Conservation (phyloP, 495 filamentous ascomycete genomes). For the Penicillium bialowiezense region DNA sequence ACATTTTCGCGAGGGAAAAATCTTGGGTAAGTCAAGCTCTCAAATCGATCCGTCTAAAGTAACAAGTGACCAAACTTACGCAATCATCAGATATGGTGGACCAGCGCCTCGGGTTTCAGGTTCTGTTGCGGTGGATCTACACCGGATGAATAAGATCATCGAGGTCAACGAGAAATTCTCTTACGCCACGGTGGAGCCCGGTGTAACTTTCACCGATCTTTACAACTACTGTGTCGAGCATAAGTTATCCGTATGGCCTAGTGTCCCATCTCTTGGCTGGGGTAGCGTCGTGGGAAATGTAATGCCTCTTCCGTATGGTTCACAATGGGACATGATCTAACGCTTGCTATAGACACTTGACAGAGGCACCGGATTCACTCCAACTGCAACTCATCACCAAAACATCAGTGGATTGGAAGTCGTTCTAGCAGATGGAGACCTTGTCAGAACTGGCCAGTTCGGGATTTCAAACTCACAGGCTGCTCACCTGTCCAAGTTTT, state of each 20-base stretch:
- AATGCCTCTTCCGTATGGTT: no score
- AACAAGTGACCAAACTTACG: no score
- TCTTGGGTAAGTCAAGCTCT: slow-evolving; percentile 8
- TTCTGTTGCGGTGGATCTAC: slow-evolving; percentile 2
- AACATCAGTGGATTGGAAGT: no score
- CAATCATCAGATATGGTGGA: background rate
- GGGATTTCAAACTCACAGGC: no score
- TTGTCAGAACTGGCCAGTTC: no score
- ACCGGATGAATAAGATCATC: slow-evolving; percentile 22
- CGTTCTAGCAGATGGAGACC: no score
- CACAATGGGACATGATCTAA: no score
- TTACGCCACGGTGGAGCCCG: slow-evolving; percentile 33
- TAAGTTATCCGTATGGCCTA: slow-evolving; percentile 47
- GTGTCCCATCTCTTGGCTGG: slow-evolving; percentile 52
- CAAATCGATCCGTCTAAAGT: no score
- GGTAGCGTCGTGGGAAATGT: slow-evolving; percentile 55
- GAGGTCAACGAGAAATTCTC: slow-evolving; percentile 20
- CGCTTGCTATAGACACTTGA: no score
- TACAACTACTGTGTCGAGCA: slow-evolving; percentile 46
- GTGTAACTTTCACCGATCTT: slow-evolving; percentile 51
- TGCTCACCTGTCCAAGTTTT: no score
- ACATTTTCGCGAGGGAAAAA: slow-evolving; percentile 16
- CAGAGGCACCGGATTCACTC: no score
- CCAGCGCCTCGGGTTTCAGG: background rate
- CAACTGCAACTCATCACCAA: no score